Evolutionary conservation across 495 filamentous ascomycete species (phyloP).

Genomic region (Astrothelium subdiscretum): DNA sequence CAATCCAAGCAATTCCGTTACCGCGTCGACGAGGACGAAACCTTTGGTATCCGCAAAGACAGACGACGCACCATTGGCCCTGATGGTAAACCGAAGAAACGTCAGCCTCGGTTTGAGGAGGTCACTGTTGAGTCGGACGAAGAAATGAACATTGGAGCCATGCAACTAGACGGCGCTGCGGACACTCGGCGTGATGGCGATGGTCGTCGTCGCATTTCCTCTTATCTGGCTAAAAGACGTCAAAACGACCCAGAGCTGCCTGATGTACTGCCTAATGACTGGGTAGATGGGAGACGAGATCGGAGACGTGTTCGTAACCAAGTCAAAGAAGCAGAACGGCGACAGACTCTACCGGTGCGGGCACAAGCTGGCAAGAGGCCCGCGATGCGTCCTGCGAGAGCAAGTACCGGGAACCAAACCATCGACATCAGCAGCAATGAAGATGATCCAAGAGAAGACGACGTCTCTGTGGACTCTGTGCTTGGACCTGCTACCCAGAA

Average conservation of each 20-base stretch:
- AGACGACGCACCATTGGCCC: neutral
- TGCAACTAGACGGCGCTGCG: neutral
- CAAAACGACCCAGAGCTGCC: conserved; percentile 20
- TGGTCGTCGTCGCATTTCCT: conserved; percentile 11
- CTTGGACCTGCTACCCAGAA: neutral
- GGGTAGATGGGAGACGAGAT: conserved; percentile 10
- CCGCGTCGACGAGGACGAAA: conserved; percentile 21
- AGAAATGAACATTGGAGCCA: conserved; percentile 10
- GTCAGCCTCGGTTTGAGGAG: conserved; percentile 15
- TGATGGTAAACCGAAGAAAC: conserved; percentile 3
- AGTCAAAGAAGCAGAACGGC: conserved; percentile 5
- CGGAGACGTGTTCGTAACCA: conserved; percentile 1
- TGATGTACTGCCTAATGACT: conserved; percentile 19
- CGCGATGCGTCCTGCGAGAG: conserved; percentile 6
- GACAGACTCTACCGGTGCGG: conserved; percentile 2
- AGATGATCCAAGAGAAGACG: neutral
- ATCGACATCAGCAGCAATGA: neutral
- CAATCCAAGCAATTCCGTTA: conserved; percentile 13
- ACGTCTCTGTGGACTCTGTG: neutral
- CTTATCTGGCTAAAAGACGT: conserved; percentile 20
- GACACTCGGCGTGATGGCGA: neutral
- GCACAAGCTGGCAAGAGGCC: conserved; percentile 11
- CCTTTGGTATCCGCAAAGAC: conserved; percentile 10
- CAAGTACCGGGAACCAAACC: neutral
- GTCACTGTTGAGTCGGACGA: conserved; percentile 19